Conservation (phyloP, 106 monocot genomes). For the Vanilla planifolia region DNA sequence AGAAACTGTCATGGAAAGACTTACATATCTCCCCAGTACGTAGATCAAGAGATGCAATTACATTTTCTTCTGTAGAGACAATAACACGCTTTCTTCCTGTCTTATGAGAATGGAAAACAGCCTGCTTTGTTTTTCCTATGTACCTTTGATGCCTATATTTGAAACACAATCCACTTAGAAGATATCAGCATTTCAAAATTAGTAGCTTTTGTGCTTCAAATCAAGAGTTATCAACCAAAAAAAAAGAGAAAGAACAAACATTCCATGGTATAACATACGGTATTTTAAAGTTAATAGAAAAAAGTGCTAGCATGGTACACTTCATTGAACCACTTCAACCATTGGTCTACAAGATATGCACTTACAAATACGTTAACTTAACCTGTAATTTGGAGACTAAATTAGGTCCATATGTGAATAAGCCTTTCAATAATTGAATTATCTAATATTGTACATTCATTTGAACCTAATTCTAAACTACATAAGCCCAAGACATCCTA, state of each 20-base stretch:
- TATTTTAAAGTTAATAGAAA: background rate
- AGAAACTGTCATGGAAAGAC: slow-evolving; percentile 9
- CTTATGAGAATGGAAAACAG: slow-evolving; percentile 92
- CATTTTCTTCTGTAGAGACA: slow-evolving; percentile 89
- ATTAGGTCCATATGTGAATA: background rate
- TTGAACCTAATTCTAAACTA: no score
- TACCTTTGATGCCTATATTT: slow-evolving; percentile 76
- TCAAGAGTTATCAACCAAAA: slow-evolving; percentile 2
- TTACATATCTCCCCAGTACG: slow-evolving; percentile 88
- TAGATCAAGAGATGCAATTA: slow-evolving; percentile 92
- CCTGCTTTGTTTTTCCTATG: slow-evolving; percentile 91
- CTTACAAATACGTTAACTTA: background rate
- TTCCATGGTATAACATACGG: background rate
- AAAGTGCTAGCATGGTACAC: background rate
- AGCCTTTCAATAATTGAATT: background rate
- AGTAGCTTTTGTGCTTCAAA: background rate
- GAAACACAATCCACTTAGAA: background rate
- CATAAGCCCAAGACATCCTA: no score
- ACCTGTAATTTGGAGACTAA: background rate
- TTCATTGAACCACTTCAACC: background rate
- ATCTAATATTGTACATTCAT: no score
- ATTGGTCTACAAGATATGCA: background rate
- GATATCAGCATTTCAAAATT: background rate
- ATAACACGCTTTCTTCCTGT: slow-evolving; percentile 86
- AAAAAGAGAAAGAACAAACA: background rate